Evolutionary conservation across 352 stramenopile species (phyloP).

Genomic region (Aphanomyces stellatus): DNA sequence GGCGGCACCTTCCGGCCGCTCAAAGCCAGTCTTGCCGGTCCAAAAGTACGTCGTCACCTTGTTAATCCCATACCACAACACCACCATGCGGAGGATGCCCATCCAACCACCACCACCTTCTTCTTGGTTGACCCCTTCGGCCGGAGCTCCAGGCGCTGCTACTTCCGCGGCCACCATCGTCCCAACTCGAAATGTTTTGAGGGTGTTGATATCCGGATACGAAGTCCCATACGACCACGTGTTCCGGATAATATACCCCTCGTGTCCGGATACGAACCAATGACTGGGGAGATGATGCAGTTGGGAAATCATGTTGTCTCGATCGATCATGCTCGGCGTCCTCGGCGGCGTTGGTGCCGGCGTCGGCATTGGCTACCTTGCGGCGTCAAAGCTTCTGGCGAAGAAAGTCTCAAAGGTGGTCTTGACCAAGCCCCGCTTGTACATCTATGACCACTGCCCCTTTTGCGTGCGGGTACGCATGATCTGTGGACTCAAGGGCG

Average conservation of each 20-base stretch:
- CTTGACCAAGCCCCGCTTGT: constrained; percentile 24
- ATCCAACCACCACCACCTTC: constrained; percentile 23
- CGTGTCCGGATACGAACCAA: neutral
- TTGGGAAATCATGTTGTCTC: neutral
- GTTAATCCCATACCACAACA: constrained; percentile 77
- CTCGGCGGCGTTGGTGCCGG: neutral
- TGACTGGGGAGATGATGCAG: neutral
- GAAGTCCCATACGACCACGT: neutral
- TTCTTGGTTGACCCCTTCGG: neutral
- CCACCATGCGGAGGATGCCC: constrained; percentile 44
- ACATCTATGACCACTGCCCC: constrained; percentile 52
- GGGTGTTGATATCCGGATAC: neutral
- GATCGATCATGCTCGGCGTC: neutral
- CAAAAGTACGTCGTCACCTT: constrained; percentile 36
- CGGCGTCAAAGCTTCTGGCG: constrained; percentile 10
- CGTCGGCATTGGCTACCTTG: neutral
- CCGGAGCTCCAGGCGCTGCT: neutral
- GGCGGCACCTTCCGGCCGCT: neutral
- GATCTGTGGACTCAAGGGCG: constrained; percentile 40
- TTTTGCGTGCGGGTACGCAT: constrained; percentile 44
- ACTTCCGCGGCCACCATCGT: neutral
- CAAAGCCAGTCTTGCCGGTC: constrained; percentile 13
- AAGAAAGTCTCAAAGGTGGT: neutral
- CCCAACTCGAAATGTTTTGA: too few relatives aligned
- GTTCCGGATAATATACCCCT: neutral